Base-by-base conservation (phyloP, 345 rosid species). In the Corchorus capsularis region DNA sequence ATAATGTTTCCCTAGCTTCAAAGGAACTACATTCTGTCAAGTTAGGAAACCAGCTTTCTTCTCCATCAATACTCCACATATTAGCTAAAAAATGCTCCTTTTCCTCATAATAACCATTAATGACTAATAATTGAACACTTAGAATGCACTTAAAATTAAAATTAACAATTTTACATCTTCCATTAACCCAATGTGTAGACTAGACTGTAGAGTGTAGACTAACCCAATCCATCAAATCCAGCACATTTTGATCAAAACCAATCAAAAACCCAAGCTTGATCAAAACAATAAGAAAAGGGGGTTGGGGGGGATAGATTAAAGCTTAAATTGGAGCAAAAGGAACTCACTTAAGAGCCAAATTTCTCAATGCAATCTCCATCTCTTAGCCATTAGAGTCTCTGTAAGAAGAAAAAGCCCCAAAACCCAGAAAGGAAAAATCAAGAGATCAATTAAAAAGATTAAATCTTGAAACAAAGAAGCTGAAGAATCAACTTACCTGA, bases 121-220 rank as follows among this genome's bases (percentile, higher is more conserved):
- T 39, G 62, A 77, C 62, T 14, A 64, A 41, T 16, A 63, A 50
- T n/a, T 71, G 32, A 72, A 72, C 62, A 41, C 34, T 64, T 16
- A 47, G 35, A 52, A 71, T 27, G 65, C 62, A 41, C 34, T 41
- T 15, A 72, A 27, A 10, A 19, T 15, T 19, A 16, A 37, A 7
- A 41, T 20, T 35, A 52, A 43, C 47, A 73, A 49, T 34, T 45
- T 19, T 46, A 57, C 49, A 37, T 17, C 46, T 27, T 45, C 32
- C 14, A 60, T 20, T 15, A 57, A 20, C 67, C 67, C 45, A 73
- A 47, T 1, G 32, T 32, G 56, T 6, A 27, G 43, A 56, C 13
- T 6, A 27, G 43, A 56, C 13, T 15, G 43, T 27, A 59, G 15
- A 20, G 43, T 59, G 41, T 22, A 59, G 16, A 13, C 16, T 50